A percentile compares a stretch with the other conserved stretches of the same genome.
These are phyloP conservation scores for Cupressus sempervirens DNA, from an alignment of 75 land plant species.

Conservation along the genomic window DNA sequence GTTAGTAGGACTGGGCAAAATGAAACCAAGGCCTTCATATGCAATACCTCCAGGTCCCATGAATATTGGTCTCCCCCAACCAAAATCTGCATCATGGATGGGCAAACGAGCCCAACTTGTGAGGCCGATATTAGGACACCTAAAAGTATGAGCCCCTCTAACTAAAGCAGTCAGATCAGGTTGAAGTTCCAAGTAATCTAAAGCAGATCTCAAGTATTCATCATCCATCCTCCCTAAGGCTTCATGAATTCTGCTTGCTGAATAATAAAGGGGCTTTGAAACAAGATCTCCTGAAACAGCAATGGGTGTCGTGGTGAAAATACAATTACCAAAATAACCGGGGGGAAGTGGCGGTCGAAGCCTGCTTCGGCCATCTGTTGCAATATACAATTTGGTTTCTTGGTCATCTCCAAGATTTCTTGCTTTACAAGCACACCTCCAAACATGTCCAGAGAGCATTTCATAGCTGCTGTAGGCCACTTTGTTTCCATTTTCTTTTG, in stretches of 20 bases:
- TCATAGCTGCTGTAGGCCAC: constrained; percentile 64
- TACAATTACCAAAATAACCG: constrained; percentile 74
- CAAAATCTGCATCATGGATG: constrained; percentile 61
- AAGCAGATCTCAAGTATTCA: constrained; percentile 34
- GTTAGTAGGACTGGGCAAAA: constrained; percentile 24
- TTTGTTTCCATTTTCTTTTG: constrained; percentile 25
- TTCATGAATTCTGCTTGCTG: constrained; percentile 25
- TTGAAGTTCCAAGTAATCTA: constrained; percentile 46
- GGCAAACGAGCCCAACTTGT: constrained; percentile 64
- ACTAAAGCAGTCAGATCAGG: constrained; percentile 28
- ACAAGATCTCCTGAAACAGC: constrained; percentile 45
- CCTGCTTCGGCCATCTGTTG: constrained; percentile 57
- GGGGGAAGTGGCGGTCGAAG: constrained; percentile 60
- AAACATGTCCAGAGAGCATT: constrained; percentile 73
- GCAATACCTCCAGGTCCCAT: constrained; percentile 57
- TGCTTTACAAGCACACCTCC: constrained; percentile 64
- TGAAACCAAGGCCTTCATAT: constrained; percentile 36
- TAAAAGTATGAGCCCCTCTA: constrained; percentile 36
- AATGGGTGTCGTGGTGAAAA: constrained; percentile 64
- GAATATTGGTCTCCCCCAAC: constrained; percentile 75
- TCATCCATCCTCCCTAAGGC: constrained; percentile 32
- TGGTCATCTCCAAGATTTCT: constrained; percentile 44
- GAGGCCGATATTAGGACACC: constrained; percentile 48
- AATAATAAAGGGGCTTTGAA: constrained; percentile 21
- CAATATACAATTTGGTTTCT: constrained; percentile 63